Percentiles rank a stretch among this genome's conserved stretches.
Evolutionary conservation across 1,284 basidiomycete genomes (phyloP).

Genomic region (Waitea zeae): DNA sequence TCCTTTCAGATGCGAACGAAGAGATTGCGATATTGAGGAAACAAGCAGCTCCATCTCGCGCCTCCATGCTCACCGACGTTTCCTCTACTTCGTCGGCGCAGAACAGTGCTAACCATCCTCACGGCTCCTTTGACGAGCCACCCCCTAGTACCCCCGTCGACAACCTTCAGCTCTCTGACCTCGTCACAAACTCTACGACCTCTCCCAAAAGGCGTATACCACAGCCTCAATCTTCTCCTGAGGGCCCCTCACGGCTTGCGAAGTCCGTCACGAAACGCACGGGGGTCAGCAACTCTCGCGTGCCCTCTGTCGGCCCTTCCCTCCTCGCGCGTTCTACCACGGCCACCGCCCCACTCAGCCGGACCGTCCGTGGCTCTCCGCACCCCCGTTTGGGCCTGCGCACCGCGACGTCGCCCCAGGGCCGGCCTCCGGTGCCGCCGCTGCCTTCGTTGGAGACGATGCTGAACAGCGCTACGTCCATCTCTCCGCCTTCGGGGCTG

Average conservation of each 20-base stretch:
- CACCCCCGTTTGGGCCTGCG: background rate
- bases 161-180: constrained; percentile 44
- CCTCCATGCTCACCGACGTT: constrained; percentile 10
- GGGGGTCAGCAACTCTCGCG: no score
- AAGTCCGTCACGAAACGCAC: no score
- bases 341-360: background rate
- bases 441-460: no score
- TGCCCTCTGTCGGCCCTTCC: background rate
- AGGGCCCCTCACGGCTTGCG: no score
- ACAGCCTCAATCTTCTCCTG: no score
- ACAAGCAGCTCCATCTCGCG: constrained; percentile 21
- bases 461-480: no score
- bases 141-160: constrained; percentile 36
- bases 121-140: constrained; percentile 27
- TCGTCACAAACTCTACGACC: constrained; percentile 9
- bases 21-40: constrained; percentile 75
- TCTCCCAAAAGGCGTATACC: no score
- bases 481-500: constrained; percentile 19
- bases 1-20: constrained; percentile 55
- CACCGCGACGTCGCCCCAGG: constrained; percentile 8
- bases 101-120: background rate
- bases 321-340: background rate
- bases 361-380: background rate
- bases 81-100: constrained; percentile 13
- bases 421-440: no score